phyloP scores from a whole-genome alignment of 2,329 filamentous ascomycete species.

The Podosphaera leucotricha region DNA sequence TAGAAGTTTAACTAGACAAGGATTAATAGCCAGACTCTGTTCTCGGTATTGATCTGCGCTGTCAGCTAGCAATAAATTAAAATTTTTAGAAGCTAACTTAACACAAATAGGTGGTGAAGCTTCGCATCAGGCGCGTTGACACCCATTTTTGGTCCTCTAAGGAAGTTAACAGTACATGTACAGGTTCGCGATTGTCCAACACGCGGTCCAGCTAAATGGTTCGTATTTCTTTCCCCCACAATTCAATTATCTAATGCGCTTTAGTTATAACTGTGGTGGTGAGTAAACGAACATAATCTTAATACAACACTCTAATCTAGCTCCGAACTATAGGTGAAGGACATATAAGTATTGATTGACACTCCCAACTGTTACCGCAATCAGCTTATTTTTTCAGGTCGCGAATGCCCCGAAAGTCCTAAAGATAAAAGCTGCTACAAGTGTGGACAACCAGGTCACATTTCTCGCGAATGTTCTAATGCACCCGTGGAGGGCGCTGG shows the following conservation, averaged over 20 bases:
- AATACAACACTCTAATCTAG: too few relatives aligned
- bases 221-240: conserved; percentile 16
- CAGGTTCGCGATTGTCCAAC: conserved; percentile 71
- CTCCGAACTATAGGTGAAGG: conserved; percentile 27
- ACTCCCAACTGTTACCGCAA: conserved; percentile 3
- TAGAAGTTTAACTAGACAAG: neutral
- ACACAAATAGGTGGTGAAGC: conserved; percentile 40
- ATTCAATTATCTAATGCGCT: conserved; percentile 5
- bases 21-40: neutral
- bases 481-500: conserved; percentile 14
- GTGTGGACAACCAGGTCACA: conserved; percentile 66
- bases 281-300: conserved; percentile 23
- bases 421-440: conserved; percentile 72
- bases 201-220: conserved; percentile 66
- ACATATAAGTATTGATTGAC: conserved; percentile 44
- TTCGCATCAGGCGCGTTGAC: conserved; percentile 42
- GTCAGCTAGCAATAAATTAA: too few relatives aligned
- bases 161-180: conserved; percentile 5
- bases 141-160: conserved; percentile 4
- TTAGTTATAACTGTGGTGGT: conserved; percentile 64
- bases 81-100: neutral
- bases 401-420: conserved; percentile 71
- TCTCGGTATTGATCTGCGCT: neutral
- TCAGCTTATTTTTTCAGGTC: conserved; percentile 27
- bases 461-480: conserved; percentile 47